Conservation (phyloP, 108 stramenopile species). For the Conticribra weissflogii region DNA sequence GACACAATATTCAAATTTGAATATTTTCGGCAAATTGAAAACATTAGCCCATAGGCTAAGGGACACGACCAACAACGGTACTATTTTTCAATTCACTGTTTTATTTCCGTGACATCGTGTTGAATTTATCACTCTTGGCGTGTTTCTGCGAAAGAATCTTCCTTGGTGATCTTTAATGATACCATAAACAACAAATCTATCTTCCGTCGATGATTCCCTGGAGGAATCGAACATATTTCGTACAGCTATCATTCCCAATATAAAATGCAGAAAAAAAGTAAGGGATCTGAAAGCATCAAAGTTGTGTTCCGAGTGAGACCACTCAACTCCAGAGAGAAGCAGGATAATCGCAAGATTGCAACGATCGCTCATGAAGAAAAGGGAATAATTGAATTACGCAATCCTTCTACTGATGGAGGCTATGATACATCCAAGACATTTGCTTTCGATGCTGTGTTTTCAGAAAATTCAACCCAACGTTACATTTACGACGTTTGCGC, state of each 20-base stretch:
- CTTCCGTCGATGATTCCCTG: too few relatives aligned
- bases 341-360: constrained; percentile 76
- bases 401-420: constrained; percentile 55
- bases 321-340: constrained; percentile 89
- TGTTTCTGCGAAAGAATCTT: too few relatives aligned
- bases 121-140: too few relatives aligned
- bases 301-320: constrained; percentile 97
- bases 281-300: constrained; percentile 76
- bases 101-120: too few relatives aligned
- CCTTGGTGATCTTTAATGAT: too few relatives aligned
- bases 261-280: constrained; percentile 29
- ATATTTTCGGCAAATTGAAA: too few relatives aligned
- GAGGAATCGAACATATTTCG: too few relatives aligned
- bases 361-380: constrained; percentile 67
- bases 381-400: constrained; percentile 64
- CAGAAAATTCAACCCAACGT: constrained; percentile 76
- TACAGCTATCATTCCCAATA: not conserved
- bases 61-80: too few relatives aligned
- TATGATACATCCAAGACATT: constrained; percentile 79
- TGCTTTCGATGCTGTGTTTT: constrained; percentile 95
- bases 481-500: constrained; percentile 92
- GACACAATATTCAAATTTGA: too few relatives aligned
- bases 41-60: too few relatives aligned
- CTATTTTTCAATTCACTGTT: too few relatives aligned
- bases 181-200: too few relatives aligned